Percentiles rank a stretch among this genome's conserved stretches.
These are phyloP conservation scores for Ramaria sp. DNA, from an alignment of 768 basidiomycete species.

Conservation along the genomic window DNA sequence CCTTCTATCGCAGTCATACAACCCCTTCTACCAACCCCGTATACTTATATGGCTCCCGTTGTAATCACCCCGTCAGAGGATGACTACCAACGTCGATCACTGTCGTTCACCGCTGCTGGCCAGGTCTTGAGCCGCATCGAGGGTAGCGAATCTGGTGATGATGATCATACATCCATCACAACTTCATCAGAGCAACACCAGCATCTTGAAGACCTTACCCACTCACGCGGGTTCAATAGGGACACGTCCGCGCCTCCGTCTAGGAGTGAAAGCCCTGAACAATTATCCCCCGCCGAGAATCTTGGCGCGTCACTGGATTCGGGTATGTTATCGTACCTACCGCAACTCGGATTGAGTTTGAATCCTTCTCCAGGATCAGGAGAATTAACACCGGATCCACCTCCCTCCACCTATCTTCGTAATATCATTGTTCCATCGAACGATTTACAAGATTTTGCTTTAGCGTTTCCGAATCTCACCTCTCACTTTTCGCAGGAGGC, in stretches of 20 bases:
- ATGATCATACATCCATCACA: not conserved
- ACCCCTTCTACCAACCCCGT: not conserved
- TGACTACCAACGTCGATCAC: not conserved
- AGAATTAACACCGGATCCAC: not conserved
- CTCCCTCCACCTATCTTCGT: not conserved
- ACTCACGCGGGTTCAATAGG: not conserved
- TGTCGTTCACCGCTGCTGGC: constrained; percentile 1
- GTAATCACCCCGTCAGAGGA: not conserved
- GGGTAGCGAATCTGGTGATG: not conserved
- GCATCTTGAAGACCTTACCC: not conserved
- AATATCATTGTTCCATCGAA: not conserved
- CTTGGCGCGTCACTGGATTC: too few relatives aligned
- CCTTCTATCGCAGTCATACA: not conserved
- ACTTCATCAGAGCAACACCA: not conserved
- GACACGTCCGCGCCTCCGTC: not conserved
- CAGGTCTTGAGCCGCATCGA: not conserved
- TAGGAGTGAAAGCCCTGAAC: not conserved
- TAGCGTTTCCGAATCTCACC: constrained; percentile 41
- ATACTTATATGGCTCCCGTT: too few relatives aligned
- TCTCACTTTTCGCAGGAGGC: constrained; percentile 41
- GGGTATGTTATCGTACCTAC: not conserved
- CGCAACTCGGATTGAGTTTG: not conserved
- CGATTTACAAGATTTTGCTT: constrained; percentile 33
- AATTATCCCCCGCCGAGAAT: not conserved
- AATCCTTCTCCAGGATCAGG: not conserved